phyloP scores from a whole-genome alignment of 495 filamentous ascomycete species.

The Daldinia grandis region DNA sequence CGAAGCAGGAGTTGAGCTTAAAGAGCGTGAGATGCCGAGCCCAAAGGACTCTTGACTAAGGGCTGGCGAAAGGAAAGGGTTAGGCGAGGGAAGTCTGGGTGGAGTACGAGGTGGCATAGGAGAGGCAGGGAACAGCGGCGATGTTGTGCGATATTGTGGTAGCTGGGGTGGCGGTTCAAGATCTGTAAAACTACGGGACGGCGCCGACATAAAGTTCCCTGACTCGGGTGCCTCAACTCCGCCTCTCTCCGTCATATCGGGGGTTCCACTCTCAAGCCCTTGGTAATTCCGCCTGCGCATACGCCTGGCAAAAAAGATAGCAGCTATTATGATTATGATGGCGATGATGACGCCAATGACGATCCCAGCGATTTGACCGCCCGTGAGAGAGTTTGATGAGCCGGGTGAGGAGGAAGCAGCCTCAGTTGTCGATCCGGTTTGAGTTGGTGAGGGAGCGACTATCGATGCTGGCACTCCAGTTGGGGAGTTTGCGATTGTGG shows the following conservation, averaged over 20 bases:
- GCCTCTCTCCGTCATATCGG: slow-evolving; percentile 47
- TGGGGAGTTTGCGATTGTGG: slow-evolving; percentile 46
- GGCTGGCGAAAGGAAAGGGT: slow-evolving; percentile 30
- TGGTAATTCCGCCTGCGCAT: slow-evolving; percentile 48
- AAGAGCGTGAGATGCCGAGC: slow-evolving; percentile 52
- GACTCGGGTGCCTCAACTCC: slow-evolving; percentile 26
- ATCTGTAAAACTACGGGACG: slow-evolving; percentile 19
- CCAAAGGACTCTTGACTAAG: slow-evolving; percentile 49
- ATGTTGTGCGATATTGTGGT: slow-evolving; percentile 13
- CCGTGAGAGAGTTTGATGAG: slow-evolving; percentile 39
- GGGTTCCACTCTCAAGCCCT: slow-evolving; percentile 51
- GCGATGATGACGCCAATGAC: slow-evolving; percentile 54
- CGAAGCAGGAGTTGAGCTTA: slow-evolving; percentile 29
- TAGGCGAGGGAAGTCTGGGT: slow-evolving; percentile 30
- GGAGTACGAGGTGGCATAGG: slow-evolving; percentile 21
- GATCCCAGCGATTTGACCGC: slow-evolving; percentile 58
- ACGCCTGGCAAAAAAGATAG: slow-evolving; percentile 54
- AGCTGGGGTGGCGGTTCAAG: slow-evolving; percentile 17
- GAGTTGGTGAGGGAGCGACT: slow-evolving; percentile 17
- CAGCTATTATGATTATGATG: slow-evolving; percentile 48
- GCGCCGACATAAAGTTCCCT: slow-evolving; percentile 27
- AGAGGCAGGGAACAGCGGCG: slow-evolving; percentile 24
- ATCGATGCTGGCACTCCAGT: slow-evolving; percentile 35
- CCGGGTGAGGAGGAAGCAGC: slow-evolving; percentile 9
- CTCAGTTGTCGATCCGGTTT: slow-evolving; percentile 19